Evolutionary conservation across 2,329 filamentous ascomycete genomes (phyloP), one percentile per base, ranked within the genome.

Genomic region (Diaporthe ilicicola): DNA sequence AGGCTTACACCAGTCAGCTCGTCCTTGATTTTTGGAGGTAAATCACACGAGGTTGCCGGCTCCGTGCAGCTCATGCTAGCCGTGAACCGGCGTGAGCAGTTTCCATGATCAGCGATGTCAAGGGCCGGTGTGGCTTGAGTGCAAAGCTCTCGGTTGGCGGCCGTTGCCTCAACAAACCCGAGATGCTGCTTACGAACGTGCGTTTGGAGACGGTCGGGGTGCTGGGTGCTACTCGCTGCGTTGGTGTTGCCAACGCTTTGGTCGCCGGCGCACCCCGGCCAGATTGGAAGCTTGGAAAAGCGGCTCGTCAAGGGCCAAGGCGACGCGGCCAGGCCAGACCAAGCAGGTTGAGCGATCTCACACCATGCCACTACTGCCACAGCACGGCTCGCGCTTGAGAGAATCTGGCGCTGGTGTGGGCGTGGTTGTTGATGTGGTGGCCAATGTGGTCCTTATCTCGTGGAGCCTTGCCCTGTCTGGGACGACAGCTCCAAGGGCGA

Each of bases 201-300:
- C 22, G 42, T 34, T 34, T 48, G 19, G 56, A 48, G 42, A 29
- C 9, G 56, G 27, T 10, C 56, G 24, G 59, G 42, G 44, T 62
- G 39, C 56, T 34, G 39, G 29, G 10, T 62, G 42, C 13, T 62
- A 44, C 42, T 48, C 39, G 22, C 10, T 24, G 27, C 42, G 3
- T 48, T 48, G 27, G 56, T 19, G 59, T 32, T 22, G 42, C 42
- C 59, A 62, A 48, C 59, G 59, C 59, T 62, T 62, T 62, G 59
- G 29, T 62, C 59, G 42, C 42, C 59, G 59, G 59, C 59, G 59
- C 32, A 62, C 59, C 59, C 56, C 59, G 59, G 59, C 27, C 34
- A 46, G 42, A 42, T 29, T 50, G 59, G 42, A 48, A 48, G 56
- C 42, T 62, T 62, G 42, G 42, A 24, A 29, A 48, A 24, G 42